Base-by-base conservation (phyloP, 208 protist genomes). In the Angomonas deanei region DNA sequence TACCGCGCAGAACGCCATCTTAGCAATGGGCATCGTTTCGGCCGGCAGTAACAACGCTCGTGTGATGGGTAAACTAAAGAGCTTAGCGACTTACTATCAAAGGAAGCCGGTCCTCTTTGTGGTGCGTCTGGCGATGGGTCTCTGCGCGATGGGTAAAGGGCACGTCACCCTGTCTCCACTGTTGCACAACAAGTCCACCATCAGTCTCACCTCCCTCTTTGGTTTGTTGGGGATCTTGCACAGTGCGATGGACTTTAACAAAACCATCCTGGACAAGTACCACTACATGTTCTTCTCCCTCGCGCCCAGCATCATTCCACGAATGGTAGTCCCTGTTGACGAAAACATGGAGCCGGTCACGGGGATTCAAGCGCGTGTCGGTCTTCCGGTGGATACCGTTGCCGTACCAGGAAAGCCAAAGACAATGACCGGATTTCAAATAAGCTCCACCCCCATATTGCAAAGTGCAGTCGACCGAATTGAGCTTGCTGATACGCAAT, bases 401-500 rank as follows among this genome's bases (percentile, higher is more conserved):
- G 98, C 97, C 1, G 86, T 98, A 50, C 97, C 98, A 2, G 98
- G 98, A 36, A 96, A 97, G 69, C 98, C 98, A 3, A 99, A 99
- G 79, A 77, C 95, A 0, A 99, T 99, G 84, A 99, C 99, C 10
- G 98, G 98, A 47, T 99, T 99, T 76, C 98, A 99, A 73, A 99
- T 98, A n/a, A 97, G 99, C 65, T 97, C 76, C 2, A 99, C 99
- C 1, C 99, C 99, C 26, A 97, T 99, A 3, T 81, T 99, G n/a
- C 66, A 99, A 4, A 92, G 78, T 28, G 82, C 84, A 0, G 93
- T 88, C 0, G 97, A 99, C 62, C 89, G 98, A 64, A 98, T 98
- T 17, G 98, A 99, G 74, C 78, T 99, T 6, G 98, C 97, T 1
- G 97, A 97, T 19, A 80, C 94, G 15, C 94, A 98, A 67, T 99